A percentile compares a stretch with the other conserved stretches of the same genome.
phyloP scores from a whole-genome alignment of 208 protist genomes.

The Trypanosoma theileri region DNA sequence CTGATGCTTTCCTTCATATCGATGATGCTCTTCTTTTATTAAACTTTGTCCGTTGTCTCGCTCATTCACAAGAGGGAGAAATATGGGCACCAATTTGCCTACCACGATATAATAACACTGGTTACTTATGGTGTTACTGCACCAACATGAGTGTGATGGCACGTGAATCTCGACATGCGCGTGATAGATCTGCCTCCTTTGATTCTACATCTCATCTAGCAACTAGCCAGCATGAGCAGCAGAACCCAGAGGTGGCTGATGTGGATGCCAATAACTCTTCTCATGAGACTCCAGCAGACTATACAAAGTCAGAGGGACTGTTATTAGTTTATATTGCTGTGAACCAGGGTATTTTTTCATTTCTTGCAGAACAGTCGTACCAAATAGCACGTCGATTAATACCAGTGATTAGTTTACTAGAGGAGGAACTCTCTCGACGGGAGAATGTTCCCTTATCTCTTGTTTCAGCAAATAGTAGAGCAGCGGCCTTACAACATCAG shows the following conservation, averaged over 20 bases:
- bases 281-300: background rate
- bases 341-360: constrained; percentile 19
- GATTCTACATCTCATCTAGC: background rate
- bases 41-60: constrained; percentile 51
- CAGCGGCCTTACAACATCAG: too few species aligned
- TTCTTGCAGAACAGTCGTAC: constrained; percentile 23
- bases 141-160: constrained; percentile 35
- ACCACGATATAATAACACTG: constrained; percentile 63
- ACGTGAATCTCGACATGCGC: constrained; percentile 21
- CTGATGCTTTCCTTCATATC: constrained; percentile 29
- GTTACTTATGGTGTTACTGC: constrained; percentile 83
- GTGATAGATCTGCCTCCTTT: background rate
- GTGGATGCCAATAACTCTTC: background rate
- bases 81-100: constrained; percentile 79
- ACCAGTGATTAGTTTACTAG: constrained; percentile 9
- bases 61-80: constrained; percentile 47
- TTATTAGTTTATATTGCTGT: constrained; percentile 28
- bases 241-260: background rate
- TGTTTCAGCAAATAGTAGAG: constrained; percentile 1
- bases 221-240: background rate
- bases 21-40: constrained; percentile 64
- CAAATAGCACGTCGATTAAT: constrained; percentile 16
- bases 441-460: constrained; percentile 25
- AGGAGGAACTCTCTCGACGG: constrained; percentile 14
- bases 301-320: constrained; percentile 18